These are phyloP conservation scores for Ricinus communis DNA, from an alignment of 345 rosid species.

Conservation along the genomic window DNA sequence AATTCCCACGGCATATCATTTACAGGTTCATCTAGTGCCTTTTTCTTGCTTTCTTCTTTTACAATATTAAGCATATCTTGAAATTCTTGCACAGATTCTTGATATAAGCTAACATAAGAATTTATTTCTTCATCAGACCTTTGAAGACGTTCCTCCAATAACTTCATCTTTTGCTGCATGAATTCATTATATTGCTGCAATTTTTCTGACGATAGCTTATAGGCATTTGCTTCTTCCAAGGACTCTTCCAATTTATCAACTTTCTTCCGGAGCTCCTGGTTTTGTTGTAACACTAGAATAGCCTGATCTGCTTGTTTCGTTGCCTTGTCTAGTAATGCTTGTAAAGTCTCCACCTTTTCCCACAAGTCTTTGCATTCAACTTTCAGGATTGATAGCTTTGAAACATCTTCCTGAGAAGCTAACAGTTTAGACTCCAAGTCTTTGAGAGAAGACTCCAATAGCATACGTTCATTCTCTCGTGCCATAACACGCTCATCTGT, in stretches of 20 bases:
- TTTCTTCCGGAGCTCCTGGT: conserved; percentile 71
- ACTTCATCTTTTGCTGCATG: conserved; percentile 78
- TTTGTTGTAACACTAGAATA: conserved; percentile 69
- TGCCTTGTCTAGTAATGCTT: conserved; percentile 61
- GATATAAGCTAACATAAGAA: conserved; percentile 72
- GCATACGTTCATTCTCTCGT: conserved; percentile 63
- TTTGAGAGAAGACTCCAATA: conserved; percentile 63
- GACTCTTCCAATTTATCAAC: conserved; percentile 82
- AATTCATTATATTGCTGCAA: conserved; percentile 74
- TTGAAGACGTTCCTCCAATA: conserved; percentile 78
- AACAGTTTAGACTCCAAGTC: conserved; percentile 70
- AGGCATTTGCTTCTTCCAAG: conserved; percentile 66
- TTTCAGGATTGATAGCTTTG: conserved; percentile 62
- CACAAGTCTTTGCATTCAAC: conserved; percentile 68
- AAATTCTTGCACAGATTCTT: conserved; percentile 79
- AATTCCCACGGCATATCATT: conserved; percentile 85
- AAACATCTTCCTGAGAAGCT: conserved; percentile 66
- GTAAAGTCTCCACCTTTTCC: conserved; percentile 70
- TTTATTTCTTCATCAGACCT: conserved; percentile 85
- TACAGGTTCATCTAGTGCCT: conserved; percentile 56
- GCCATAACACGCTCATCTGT: conserved; percentile 62
- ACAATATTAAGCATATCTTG: conserved; percentile 75
- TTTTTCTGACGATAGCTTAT: conserved; percentile 73
- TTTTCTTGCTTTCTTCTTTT: conserved; percentile 75
- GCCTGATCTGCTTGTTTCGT: conserved; percentile 88